phyloP scores from a whole-genome alignment of 2,329 filamentous ascomycete genomes.

The Emmonsia crescens region DNA sequence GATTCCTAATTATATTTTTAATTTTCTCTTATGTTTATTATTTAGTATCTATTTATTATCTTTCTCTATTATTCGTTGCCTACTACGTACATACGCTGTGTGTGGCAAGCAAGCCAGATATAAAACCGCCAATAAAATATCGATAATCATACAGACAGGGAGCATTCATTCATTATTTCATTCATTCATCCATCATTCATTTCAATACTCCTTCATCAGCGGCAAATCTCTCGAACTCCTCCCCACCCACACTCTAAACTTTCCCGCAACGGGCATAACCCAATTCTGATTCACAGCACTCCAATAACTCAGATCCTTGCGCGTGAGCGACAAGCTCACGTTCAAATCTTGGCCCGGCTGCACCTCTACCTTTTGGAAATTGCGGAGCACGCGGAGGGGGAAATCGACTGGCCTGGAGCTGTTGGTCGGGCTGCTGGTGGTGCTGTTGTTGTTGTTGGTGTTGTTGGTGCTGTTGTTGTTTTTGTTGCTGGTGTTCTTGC shows the following conservation, averaged over 20 bases:
- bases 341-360: conserved; percentile 30
- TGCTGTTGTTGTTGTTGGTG: neutral
- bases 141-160: too few relatives aligned
- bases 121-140: too few relatives aligned
- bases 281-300: conserved; percentile 26
- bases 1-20: too few relatives aligned
- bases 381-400: conserved; percentile 35
- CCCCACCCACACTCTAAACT: conserved; percentile 18
- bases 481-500: neutral
- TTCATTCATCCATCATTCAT: neutral
- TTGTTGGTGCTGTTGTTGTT: neutral
- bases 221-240: conserved; percentile 19
- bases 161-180: neutral
- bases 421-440: neutral
- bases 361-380: conserved; percentile 43
- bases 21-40: neutral
- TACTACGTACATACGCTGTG: too few relatives aligned
- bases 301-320: conserved; percentile 29
- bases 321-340: conserved; percentile 37
- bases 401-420: conserved; percentile 6
- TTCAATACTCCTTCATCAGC: conserved; percentile 12
- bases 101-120: too few relatives aligned
- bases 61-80: too few relatives aligned
- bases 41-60: too few relatives aligned
- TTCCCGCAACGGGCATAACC: conserved; percentile 20